Base-by-base conservation (phyloP, 768 basidiomycete species). In the Tylopilus rubrobrunneus region DNA sequence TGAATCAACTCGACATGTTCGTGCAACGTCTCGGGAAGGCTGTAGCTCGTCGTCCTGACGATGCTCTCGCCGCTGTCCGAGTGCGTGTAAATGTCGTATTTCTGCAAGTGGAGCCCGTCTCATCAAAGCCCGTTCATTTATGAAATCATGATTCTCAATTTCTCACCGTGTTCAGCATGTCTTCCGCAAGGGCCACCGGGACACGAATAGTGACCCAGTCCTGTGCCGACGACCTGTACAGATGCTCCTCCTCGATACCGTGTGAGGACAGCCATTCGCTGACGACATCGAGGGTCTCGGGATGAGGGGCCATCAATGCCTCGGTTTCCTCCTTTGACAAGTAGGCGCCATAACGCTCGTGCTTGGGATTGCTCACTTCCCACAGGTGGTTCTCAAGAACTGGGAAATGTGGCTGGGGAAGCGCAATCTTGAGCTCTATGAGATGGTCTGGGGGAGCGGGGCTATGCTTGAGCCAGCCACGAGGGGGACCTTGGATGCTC, bases 281-380 rank as follows among this genome's bases (percentile, higher is more conserved):
- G 29, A 89, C 85, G 5, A 73, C 62, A 34, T 75, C 64, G 14
- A 86, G 55, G 45, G 80, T 84, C 47, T 77, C 74, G 0, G 73
- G 71, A 57, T 78, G 76, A 3, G 87, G 88, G n/a, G 81, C 74
- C 48, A 87, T 76, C 44, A 87, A 71, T 12, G 34, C 34, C 64
- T 87, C 84, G 3, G 85, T 83, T 57, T 89, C 80, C 49, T 79
- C 81, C 66, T 85, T 85, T 52, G 84, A 78, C 40, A 89, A 68
- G 63, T 82, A 73, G 19, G 74, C 70, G 1, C 82, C 83, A 60
- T 83, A 84, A 31, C 79, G 78, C 31, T 63, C 56, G 53, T 84
- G 82, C 44, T 65, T 67, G 0, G 83, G 84, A 61, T 84, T 73
- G 60, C 81, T 83, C 19, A 83, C 72, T 65, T 84, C 78, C 64